phyloP scores from a whole-genome alignment of 2,329 filamentous ascomycete species.

The Paraphaeosphaeria minitans region DNA sequence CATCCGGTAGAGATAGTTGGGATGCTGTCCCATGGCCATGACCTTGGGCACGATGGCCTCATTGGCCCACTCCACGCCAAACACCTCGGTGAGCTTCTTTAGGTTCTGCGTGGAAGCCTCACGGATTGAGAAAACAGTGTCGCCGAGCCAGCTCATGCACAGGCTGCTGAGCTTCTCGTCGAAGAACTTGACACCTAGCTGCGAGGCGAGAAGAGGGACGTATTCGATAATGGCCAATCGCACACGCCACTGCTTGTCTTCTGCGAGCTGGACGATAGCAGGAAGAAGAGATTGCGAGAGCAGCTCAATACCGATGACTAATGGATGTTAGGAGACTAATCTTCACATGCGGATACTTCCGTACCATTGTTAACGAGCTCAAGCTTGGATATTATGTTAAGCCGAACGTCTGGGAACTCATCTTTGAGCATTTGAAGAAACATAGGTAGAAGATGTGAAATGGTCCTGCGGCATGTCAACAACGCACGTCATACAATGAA shows the following conservation, averaged over 20 bases:
- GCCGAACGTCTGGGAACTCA: constrained; percentile 94
- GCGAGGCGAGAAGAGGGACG: constrained; percentile 92
- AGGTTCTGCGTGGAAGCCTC: constrained; percentile 97
- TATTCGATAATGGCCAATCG: constrained; percentile 99
- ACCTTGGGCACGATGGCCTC: constrained; percentile 98
- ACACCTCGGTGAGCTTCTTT: constrained; percentile 98
- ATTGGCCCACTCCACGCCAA: constrained; percentile 96
- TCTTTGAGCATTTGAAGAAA: constrained; percentile 99
- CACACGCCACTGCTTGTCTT: constrained; percentile 99
- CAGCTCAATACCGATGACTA: constrained; percentile 96
- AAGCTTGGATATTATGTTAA: constrained; percentile 99
- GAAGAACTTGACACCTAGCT: constrained; percentile 96
- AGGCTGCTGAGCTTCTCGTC: constrained; percentile 94
- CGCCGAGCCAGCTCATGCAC: constrained; percentile 98
- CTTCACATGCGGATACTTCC: constrained; percentile 23
- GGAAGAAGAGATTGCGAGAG: constrained; percentile 95
- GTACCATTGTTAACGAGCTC: constrained; percentile 95
- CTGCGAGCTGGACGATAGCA: constrained; percentile 94
- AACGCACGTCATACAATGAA: constrained; percentile 31
- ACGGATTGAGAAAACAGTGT: constrained; percentile 97
- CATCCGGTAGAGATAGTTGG: constrained; percentile 99
- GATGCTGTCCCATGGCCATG: constrained; percentile 96
- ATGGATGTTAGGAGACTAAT: constrained; percentile 16
- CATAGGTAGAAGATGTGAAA: constrained; percentile 96
- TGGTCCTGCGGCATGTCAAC: constrained; percentile 67